These are phyloP conservation scores for Trichoderma guizhouense DNA, from an alignment of 2,329 filamentous ascomycete genomes.

Conservation along the genomic window DNA sequence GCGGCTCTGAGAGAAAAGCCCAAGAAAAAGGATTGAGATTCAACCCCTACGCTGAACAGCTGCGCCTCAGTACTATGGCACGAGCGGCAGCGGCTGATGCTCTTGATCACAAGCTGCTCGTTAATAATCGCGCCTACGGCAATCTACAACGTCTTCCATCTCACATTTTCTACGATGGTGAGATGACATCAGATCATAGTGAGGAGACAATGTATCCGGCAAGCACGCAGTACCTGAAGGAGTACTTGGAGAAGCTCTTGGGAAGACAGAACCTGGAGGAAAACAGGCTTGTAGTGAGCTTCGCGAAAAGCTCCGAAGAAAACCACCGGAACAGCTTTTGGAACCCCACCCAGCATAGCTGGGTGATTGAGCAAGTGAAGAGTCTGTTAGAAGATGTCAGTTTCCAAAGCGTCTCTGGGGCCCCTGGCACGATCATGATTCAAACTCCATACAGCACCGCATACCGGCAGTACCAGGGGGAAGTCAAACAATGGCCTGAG, in stretches of 20 bases:
- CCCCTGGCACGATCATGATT: constrained; percentile 41
- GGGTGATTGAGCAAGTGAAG: constrained; percentile 34
- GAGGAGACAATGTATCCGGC: constrained; percentile 26
- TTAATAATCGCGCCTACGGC: constrained; percentile 38
- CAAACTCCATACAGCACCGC: constrained; percentile 43
- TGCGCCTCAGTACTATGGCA: constrained; percentile 38
- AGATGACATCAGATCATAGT: constrained; percentile 36
- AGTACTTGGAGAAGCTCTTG: constrained; percentile 29
- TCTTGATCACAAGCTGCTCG: constrained; percentile 32
- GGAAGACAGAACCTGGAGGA: constrained; percentile 22
- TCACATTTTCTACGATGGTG: constrained; percentile 38
- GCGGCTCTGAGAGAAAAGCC: constrained; percentile 20
- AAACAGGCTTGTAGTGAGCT: constrained; percentile 37
- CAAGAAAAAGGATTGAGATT: constrained; percentile 23
- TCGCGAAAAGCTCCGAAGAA: constrained; percentile 29
- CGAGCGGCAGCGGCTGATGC: constrained; percentile 34
- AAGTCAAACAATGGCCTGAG: constrained; percentile 28
- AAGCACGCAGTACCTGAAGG: constrained; percentile 29
- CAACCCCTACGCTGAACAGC: constrained; percentile 34
- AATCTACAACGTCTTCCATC: constrained; percentile 42
- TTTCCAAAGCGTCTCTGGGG: constrained; percentile 32
- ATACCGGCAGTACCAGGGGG: constrained; percentile 33
- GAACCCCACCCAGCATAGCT: constrained; percentile 38
- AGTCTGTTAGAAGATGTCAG: constrained; percentile 30
- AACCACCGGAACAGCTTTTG: constrained; percentile 36